These are phyloP conservation scores for Cyberlindnera xylosilytica DNA, from an alignment of 805 yeast genomes.

Conservation along the genomic window DNA sequence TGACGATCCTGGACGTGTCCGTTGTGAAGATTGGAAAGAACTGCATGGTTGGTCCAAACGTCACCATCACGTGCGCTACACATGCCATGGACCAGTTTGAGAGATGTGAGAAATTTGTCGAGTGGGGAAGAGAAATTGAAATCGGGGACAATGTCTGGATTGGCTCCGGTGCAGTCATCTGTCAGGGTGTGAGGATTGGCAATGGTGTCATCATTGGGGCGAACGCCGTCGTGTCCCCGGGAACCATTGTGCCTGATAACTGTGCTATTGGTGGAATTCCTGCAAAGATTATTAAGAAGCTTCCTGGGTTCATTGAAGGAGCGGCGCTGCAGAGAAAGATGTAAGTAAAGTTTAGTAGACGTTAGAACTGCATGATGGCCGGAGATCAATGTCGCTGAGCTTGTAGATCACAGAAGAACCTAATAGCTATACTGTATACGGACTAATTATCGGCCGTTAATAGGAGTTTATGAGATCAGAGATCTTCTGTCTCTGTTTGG, in stretches of 20 bases:
- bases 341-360: not conserved
- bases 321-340: not conserved
- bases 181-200: constrained; percentile 69
- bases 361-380: too few relatives aligned
- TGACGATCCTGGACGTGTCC: constrained; percentile 53
- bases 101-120: constrained; percentile 36
- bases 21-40: constrained; percentile 58
- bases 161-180: constrained; percentile 49
- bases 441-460: too few relatives aligned
- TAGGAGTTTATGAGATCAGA: too few relatives aligned
- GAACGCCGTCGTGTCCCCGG: constrained; percentile 55
- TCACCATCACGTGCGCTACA: constrained; percentile 55
- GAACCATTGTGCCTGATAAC: constrained; percentile 49
- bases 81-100: constrained; percentile 54
- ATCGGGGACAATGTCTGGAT: constrained; percentile 71
- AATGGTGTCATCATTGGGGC: constrained; percentile 62
- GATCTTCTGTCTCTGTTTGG: too few relatives aligned
- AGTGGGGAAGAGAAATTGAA: constrained; percentile 52
- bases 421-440: too few relatives aligned
- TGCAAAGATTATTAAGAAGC: constrained; percentile 42
- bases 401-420: too few relatives aligned
- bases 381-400: too few relatives aligned
- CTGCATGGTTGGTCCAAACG: constrained; percentile 63
- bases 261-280: constrained; percentile 66
- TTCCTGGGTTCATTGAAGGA: constrained; percentile 18